A percentile compares a stretch with the other conserved stretches of the same genome.
Evolutionary conservation across 1,139 yeast genomes (phyloP).

Genomic region (Pneumocystis carinii): DNA sequence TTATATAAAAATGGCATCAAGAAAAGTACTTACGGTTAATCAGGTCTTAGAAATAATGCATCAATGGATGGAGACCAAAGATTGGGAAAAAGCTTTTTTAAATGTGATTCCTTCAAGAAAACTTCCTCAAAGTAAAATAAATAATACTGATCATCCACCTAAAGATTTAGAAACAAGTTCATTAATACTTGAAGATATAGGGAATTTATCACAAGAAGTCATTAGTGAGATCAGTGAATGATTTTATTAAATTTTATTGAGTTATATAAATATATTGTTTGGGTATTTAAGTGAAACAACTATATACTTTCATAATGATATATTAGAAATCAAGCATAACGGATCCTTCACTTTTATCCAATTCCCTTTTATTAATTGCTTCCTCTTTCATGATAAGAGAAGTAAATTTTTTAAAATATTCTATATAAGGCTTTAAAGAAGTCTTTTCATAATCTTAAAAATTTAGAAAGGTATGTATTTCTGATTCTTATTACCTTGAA

Average conservation of each 20-base stretch:
- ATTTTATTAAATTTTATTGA: conserved; percentile 6
- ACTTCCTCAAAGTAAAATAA: conserved; percentile 13
- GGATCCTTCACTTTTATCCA: neutral
- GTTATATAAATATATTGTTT: neutral
- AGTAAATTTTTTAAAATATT: conserved; percentile 54
- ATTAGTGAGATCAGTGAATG: conserved; percentile 3
- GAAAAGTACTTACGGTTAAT: conserved; percentile 81
- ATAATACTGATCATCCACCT: neutral
- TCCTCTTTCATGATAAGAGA: conserved; percentile 43
- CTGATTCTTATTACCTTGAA: conserved; percentile 6
- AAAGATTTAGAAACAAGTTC: neutral
- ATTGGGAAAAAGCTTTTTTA: conserved; percentile 82
- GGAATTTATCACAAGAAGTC: conserved; percentile 4
- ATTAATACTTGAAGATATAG: neutral
- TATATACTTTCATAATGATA: neutral
- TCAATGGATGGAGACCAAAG: conserved; percentile 48
- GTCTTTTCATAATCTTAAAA: conserved; percentile 47
- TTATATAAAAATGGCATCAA: conserved; percentile 65
- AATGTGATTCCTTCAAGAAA: conserved; percentile 73
- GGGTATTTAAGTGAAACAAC: neutral
- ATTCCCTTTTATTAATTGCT: conserved; percentile 30
- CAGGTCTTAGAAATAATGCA: conserved; percentile 82
- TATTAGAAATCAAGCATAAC: conserved; percentile 19
- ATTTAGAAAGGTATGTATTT: neutral
- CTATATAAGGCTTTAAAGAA: conserved; percentile 56